Percentiles rank a stretch among this genome's conserved stretches.
Conservation (phyloP, 2,329 filamentous ascomycete species). For the Apiospora rasikravindrae region DNA sequence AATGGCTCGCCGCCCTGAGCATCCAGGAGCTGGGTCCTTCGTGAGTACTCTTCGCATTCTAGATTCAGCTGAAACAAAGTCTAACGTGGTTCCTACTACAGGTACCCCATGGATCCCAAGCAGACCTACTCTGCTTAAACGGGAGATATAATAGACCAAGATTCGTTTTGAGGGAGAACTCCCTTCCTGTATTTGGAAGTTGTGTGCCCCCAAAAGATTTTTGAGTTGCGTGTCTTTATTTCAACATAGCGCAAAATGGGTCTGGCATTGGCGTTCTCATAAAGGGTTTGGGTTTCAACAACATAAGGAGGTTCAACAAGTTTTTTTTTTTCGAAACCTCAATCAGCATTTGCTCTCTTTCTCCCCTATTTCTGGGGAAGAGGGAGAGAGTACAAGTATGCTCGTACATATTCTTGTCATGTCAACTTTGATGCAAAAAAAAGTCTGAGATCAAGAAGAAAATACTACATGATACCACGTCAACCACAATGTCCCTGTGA, state of each 20-base stretch:
- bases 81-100: conserved; percentile 39
- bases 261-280: conserved; percentile 19
- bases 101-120: conserved; percentile 79
- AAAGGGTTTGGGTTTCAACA: conserved; percentile 20
- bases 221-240: conserved; percentile 16
- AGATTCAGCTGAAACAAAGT: neutral
- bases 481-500: neutral
- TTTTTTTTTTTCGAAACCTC: conserved; percentile 2
- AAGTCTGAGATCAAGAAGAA: neutral
- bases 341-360: neutral
- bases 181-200: neutral
- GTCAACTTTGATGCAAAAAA: neutral
- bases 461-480: conserved; percentile 11
- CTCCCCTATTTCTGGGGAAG: neutral
- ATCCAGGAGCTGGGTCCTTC: conserved; percentile 95
- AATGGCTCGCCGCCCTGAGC: conserved; percentile 94
- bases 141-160: conserved; percentile 18
- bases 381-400: neutral
- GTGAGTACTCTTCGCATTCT: conserved; percentile 59
- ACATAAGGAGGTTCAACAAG: neutral
- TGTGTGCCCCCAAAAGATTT: neutral
- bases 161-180: neutral
- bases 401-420: neutral
- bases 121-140: conserved; percentile 62
- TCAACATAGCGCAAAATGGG: conserved; percentile 22